A percentile compares a stretch with the other conserved stretches of the same genome.
Conservation (phyloP, 164 flowering plant genomes). For the Macadamia integrifolia region DNA sequence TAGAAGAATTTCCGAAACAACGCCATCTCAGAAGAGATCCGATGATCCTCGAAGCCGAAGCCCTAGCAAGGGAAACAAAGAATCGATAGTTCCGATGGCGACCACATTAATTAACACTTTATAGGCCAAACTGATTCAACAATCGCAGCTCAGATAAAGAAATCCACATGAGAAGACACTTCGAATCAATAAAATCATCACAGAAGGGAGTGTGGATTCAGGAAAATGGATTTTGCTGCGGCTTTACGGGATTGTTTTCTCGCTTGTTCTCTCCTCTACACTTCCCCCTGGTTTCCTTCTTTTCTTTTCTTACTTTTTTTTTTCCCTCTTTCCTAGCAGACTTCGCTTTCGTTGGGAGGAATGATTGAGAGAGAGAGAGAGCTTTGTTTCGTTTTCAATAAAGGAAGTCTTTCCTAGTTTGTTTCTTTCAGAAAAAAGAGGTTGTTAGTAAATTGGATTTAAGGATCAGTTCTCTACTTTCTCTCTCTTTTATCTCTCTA, state of each 20-base stretch:
- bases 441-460: background rate
- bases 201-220: slow-evolving; percentile 4
- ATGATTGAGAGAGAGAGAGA: background rate
- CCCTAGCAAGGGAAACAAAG: slow-evolving; percentile 6
- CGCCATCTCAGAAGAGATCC: slow-evolving; percentile 25
- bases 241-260: slow-evolving; percentile 9
- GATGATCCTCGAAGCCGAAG: background rate
- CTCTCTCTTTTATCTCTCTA: background rate
- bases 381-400: background rate
- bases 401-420: background rate
- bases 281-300: background rate
- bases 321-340: slow-evolving; percentile 1
- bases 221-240: slow-evolving; percentile 15
- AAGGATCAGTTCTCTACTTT: background rate
- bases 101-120: background rate
- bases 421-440: background rate
- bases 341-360: slow-evolving; percentile 19
- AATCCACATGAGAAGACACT: background rate
- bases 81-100: background rate
- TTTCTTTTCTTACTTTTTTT: background rate
- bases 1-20: slow-evolving; percentile 53
- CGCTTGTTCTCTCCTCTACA: background rate
- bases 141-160: background rate
- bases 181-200: background rate
- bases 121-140: background rate